phyloP scores from a whole-genome alignment of 257 asterid species.

The Verbena officinalis region DNA sequence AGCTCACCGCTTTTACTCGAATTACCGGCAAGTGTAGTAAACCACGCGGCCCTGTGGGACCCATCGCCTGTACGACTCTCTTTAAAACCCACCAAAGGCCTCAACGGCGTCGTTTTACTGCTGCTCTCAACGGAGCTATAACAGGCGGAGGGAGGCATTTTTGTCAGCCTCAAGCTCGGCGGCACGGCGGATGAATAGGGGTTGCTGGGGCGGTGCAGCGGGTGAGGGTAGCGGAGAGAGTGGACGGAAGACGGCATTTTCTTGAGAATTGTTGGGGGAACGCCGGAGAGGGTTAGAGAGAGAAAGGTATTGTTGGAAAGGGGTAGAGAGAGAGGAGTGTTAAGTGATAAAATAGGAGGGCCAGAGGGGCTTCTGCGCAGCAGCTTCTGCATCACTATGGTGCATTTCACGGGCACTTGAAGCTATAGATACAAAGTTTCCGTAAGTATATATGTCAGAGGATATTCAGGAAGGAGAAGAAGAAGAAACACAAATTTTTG shows the following conservation, averaged over 20 bases:
- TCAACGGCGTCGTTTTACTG: constrained; percentile 26
- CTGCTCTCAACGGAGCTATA: constrained; percentile 35
- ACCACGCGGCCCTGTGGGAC: constrained; percentile 50
- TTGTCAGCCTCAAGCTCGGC: constrained; percentile 17
- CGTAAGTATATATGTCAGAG: not conserved
- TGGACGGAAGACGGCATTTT: constrained; percentile 45
- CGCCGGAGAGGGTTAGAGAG: constrained; percentile 30
- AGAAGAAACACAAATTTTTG: not conserved
- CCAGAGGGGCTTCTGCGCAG: constrained; percentile 46
- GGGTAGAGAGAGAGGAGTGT: constrained; percentile 27
- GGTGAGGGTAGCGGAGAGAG: constrained; percentile 33
- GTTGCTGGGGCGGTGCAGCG: constrained; percentile 6
- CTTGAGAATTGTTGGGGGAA: constrained; percentile 1
- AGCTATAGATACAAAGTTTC: not conserved
- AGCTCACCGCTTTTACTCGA: constrained; percentile 23
- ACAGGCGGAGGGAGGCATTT: constrained; percentile 32
- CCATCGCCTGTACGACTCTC: constrained; percentile 33
- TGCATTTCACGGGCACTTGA: constrained; percentile 42
- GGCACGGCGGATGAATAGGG: constrained; percentile 19
- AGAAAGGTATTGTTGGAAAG: constrained; percentile 21
- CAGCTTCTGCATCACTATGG: constrained; percentile 55
- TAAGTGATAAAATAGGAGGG: constrained; percentile 33
- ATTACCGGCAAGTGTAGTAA: constrained; percentile 39
- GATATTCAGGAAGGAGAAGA: not conserved
- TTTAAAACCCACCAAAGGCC: constrained; percentile 60